These are phyloP conservation scores for Ceratocystis destructans DNA, from an alignment of 2,329 filamentous ascomycete species.

Conservation along the genomic window DNA sequence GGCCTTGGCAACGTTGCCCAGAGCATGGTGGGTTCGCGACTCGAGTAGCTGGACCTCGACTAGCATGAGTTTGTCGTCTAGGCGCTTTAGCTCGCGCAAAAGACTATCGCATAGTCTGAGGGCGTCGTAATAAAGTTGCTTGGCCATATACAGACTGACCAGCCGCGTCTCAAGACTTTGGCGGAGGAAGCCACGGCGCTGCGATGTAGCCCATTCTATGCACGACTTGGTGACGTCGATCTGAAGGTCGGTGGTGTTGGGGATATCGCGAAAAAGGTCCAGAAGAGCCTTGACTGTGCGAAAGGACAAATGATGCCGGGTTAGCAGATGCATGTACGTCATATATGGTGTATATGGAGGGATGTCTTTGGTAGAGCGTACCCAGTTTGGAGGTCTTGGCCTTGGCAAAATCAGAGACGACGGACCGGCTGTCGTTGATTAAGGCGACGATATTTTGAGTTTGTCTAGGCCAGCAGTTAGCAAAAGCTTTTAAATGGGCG, in stretches of 20 bases:
- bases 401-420: conserved; percentile 93
- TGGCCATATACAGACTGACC: conserved; percentile 87
- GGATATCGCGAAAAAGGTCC: conserved; percentile 86
- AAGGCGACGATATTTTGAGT: conserved; percentile 76
- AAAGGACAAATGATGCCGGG: conserved; percentile 7
- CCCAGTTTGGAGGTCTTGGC: conserved; percentile 97
- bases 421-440: conserved; percentile 76
- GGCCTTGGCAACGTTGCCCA: conserved; percentile 92
- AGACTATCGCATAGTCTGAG: conserved; percentile 93
- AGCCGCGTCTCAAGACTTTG: conserved; percentile 96
- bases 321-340: conserved; percentile 12
- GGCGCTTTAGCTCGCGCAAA: conserved; percentile 87
- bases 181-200: conserved; percentile 88
- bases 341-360: background rate
- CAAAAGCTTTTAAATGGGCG: background rate
- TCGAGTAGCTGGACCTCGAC: conserved; percentile 97
- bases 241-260: conserved; percentile 87
- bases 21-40: conserved; percentile 90
- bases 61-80: conserved; percentile 95
- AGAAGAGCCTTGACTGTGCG: conserved; percentile 79
- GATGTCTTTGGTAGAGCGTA: conserved; percentile 34
- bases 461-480: conserved; percentile 38
- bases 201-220: conserved; percentile 96
- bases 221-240: conserved; percentile 94
- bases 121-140: conserved; percentile 94